Evolutionary conservation across 2,329 filamentous ascomycete genomes (phyloP).

Genomic region (Botrytis deweyae): DNA sequence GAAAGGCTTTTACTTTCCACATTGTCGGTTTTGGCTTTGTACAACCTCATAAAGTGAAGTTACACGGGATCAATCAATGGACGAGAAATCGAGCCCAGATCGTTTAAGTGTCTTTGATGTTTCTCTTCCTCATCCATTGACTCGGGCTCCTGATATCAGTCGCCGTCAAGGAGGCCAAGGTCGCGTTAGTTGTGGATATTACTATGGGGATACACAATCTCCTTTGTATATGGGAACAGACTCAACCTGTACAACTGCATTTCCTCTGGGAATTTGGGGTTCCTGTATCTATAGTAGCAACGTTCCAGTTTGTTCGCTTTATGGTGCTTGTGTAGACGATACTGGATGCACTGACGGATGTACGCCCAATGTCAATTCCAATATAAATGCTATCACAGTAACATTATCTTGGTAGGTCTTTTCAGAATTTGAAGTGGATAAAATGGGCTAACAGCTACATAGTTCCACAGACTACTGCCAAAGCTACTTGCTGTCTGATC

Average conservation of each 20-base stretch:
- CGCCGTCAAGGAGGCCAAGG: neutral
- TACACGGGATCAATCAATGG: neutral
- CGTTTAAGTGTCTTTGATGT: neutral
- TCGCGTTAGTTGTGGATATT: neutral
- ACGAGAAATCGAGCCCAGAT: neutral
- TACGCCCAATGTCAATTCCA: neutral
- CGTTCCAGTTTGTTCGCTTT: neutral
- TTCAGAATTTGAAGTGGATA: accelerated
- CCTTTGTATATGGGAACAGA: neutral
- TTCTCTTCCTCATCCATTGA: neutral
- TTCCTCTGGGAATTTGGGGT: neutral
- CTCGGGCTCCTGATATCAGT: neutral
- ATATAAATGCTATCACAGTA: neutral
- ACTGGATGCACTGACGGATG: neutral
- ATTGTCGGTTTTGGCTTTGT: neutral
- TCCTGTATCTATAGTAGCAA: neutral
- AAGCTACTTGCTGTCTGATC: neutral
- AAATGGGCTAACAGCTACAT: neutral
- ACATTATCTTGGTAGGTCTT: neutral
- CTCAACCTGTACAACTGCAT: constrained; percentile 2
- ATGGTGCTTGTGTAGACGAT: neutral
- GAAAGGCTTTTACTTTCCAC: neutral
- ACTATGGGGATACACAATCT: neutral
- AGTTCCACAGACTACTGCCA: neutral
- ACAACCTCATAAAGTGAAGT: neutral